Conservation (phyloP, 805 yeast species). For the Candida gorgasii region DNA sequence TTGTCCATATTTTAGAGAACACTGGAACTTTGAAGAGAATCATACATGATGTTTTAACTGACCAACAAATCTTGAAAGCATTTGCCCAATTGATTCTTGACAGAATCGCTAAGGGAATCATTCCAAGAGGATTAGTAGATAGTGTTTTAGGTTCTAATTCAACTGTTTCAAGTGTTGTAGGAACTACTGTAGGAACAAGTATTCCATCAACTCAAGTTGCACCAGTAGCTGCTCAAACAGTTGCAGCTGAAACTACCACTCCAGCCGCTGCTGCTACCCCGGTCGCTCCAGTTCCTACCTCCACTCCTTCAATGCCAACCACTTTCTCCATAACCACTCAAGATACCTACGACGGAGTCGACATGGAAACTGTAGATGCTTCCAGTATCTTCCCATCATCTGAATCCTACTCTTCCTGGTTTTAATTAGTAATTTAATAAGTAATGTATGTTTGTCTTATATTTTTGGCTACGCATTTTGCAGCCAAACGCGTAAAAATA, state of each 20-base stretch:
- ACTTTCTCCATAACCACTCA: background rate
- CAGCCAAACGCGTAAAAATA: background rate
- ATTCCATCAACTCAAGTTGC: background rate
- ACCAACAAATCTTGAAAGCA: conserved; percentile 19
- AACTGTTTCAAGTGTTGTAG: background rate
- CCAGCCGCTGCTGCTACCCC: background rate
- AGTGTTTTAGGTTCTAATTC: conserved; percentile 2
- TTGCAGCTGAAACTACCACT: background rate
- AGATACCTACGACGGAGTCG: background rate
- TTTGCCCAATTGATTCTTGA: conserved; percentile 20
- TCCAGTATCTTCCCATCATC: background rate
- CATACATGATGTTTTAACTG: conserved; percentile 20
- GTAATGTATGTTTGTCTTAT: background rate
- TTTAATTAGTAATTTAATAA: background rate
- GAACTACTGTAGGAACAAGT: background rate
- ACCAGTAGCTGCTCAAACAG: background rate
- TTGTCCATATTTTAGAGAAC: conserved; percentile 22
- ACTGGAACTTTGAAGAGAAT: conserved; percentile 20
- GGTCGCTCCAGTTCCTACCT: no score
- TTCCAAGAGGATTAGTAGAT: conserved; percentile 17
- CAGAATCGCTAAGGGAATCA: conserved; percentile 21
- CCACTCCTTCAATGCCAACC: no score
- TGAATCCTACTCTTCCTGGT: background rate
- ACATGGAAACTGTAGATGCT: background rate
- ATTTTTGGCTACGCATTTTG: background rate